Evolutionary conservation across 352 stramenopile genomes (phyloP).

Genomic region (Peronosclerospora sorghi): DNA sequence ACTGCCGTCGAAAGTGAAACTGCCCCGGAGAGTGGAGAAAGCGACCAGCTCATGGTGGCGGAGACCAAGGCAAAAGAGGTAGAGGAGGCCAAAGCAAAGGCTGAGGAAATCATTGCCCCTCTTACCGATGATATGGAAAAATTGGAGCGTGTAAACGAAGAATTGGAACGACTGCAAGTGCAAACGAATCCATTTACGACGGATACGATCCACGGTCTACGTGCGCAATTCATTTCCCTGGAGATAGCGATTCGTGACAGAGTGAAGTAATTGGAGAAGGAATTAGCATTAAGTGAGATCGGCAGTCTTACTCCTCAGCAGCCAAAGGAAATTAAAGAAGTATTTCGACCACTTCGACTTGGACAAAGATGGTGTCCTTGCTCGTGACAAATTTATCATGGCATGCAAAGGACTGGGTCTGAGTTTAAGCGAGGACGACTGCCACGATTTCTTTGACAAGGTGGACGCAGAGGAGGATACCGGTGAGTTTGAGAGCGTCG

Average conservation of each 20-base stretch:
- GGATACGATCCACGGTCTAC: constrained; percentile 83
- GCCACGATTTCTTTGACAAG: constrained; percentile 83
- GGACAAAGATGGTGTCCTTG: constrained; percentile 77
- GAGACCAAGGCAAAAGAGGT: constrained; percentile 10
- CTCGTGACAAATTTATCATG: constrained; percentile 86
- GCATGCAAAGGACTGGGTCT: constrained; percentile 82
- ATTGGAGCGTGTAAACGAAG: constrained; percentile 74
- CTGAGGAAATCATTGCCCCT: constrained; percentile 26
- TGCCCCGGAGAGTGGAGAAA: constrained; percentile 20
- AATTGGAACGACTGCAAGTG: constrained; percentile 71
- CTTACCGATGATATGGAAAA: constrained; percentile 73
- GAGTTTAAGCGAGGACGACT: constrained; percentile 80
- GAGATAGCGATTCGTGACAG: constrained; percentile 69
- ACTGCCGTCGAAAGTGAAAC: constrained; percentile 7
- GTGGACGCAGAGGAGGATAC: constrained; percentile 63
- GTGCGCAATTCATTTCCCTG: constrained; percentile 71
- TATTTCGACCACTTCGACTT: constrained; percentile 86
- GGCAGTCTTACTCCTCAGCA: constrained; percentile 77
- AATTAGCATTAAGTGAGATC: constrained; percentile 73
- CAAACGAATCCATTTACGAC: constrained; percentile 86
- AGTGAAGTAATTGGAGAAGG: constrained; percentile 84
- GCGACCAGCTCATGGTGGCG: constrained; percentile 15
- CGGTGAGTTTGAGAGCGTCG: constrained; percentile 50
- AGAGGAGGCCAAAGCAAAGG: constrained; percentile 21
- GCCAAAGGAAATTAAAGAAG: constrained; percentile 81